Evolutionary conservation across 2,329 filamentous ascomycete species (phyloP).

Genomic region (Blumeriella jaapii): DNA sequence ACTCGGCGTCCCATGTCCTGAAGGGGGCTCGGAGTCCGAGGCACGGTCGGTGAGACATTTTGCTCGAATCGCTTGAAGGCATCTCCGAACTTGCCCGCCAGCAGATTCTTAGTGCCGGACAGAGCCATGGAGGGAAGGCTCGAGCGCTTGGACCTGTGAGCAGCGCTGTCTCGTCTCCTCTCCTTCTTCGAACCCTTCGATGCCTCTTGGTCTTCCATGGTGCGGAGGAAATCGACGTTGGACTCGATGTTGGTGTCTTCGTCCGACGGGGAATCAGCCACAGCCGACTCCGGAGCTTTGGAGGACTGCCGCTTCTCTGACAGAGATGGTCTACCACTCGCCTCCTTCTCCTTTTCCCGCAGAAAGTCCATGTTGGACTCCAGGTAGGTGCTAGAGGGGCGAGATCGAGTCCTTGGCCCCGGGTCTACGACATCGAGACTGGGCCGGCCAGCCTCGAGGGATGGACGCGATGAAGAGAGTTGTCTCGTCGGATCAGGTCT

Average conservation of each 20-base stretch:
- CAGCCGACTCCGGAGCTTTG: conserved; percentile 16
- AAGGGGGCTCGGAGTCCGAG: conserved; percentile 34
- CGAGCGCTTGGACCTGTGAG: conserved; percentile 52
- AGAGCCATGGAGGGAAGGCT: conserved; percentile 60
- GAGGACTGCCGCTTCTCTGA: conserved; percentile 26
- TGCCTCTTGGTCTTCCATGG: conserved; percentile 54
- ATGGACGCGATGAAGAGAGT: conserved; percentile 48
- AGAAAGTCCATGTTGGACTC: conserved; percentile 75
- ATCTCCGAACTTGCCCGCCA: conserved; percentile 85
- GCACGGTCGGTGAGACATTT: conserved; percentile 28
- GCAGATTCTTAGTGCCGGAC: conserved; percentile 65
- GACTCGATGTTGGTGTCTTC: conserved; percentile 58
- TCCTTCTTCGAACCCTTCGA: conserved; percentile 38
- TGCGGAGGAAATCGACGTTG: conserved; percentile 72
- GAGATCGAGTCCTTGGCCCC: conserved; percentile 49
- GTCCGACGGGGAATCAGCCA: conserved; percentile 29
- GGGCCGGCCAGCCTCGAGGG: conserved; percentile 60
- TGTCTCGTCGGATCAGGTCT: conserved; percentile 29
- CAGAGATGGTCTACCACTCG: conserved; percentile 23
- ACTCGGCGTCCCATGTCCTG: conserved; percentile 31
- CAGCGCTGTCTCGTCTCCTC: conserved; percentile 42
- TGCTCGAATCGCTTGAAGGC: conserved; percentile 85
- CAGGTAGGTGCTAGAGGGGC: conserved; percentile 74
- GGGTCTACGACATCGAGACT: conserved; percentile 48
- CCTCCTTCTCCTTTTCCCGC: conserved; percentile 67